Conservation (phyloP, 805 yeast genomes). For the Candida xyloterini region DNA sequence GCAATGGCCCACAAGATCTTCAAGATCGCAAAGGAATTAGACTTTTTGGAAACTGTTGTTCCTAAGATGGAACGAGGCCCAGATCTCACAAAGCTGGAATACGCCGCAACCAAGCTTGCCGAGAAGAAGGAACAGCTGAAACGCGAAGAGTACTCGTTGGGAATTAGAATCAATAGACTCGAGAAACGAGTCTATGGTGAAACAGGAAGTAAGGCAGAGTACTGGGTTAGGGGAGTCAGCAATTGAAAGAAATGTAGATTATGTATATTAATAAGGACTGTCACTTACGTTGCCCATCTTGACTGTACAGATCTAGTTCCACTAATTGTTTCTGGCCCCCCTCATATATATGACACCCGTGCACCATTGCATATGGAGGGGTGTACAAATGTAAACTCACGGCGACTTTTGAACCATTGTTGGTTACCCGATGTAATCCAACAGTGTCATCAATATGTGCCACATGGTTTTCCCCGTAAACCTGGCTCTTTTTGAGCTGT, state of each 20-base stretch:
- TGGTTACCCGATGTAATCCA: conserved; percentile 64
- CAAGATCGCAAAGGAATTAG: conserved; percentile 32
- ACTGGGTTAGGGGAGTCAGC: conserved; percentile 56
- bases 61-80: conserved; percentile 20
- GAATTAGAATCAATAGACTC: conserved; percentile 28
- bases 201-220: conserved; percentile 45
- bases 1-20: conserved; percentile 20
- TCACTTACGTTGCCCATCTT: conserved; percentile 46
- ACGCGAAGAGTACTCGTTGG: conserved; percentile 30
- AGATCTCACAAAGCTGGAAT: conserved; percentile 26
- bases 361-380: conserved; percentile 69
- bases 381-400: conserved; percentile 71
- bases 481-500: conserved; percentile 25
- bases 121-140: conserved; percentile 28
- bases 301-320: conserved; percentile 57
- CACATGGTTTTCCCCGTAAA: conserved; percentile 41
- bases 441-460: conserved; percentile 64
- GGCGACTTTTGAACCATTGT: conserved; percentile 44
- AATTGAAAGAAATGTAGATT: conserved; percentile 16
- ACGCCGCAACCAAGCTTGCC: conserved; percentile 28
- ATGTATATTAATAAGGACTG: background rate
- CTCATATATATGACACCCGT: conserved; percentile 52
- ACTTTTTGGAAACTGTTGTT: conserved; percentile 29
- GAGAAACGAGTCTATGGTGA: conserved; percentile 30
- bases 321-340: conserved; percentile 52